Percentiles rank a stretch among this genome's conserved stretches.
Conservation (phyloP, 2,329 filamentous ascomycete species). For the Penicillium sumatraense region DNA sequence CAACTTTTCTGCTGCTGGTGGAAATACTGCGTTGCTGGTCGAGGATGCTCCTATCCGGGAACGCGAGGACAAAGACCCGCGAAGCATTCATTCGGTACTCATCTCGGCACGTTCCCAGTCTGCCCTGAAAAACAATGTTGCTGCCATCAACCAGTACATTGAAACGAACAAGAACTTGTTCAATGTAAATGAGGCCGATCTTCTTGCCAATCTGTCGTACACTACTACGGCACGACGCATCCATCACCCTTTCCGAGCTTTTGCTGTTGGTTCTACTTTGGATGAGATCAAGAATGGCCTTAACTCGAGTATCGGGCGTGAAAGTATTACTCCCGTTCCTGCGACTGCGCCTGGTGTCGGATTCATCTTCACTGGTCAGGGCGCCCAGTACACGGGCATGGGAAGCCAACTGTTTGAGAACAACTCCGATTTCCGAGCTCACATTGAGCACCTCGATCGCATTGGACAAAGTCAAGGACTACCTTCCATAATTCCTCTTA, state of each 20-base stretch:
- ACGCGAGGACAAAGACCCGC: conserved; percentile 50
- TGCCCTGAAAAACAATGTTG: conserved; percentile 59
- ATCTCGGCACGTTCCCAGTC: conserved; percentile 60
- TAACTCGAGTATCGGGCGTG: conserved; percentile 21
- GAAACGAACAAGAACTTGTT: conserved; percentile 51
- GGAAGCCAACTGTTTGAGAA: conserved; percentile 29
- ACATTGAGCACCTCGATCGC: conserved; percentile 37
- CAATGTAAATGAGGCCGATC: conserved; percentile 40
- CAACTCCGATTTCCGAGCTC: conserved; percentile 33
- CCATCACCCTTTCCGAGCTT: conserved; percentile 44
- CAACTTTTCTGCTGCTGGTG: conserved; percentile 73
- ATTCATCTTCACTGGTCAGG: conserved; percentile 45
- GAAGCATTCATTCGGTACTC: conserved; percentile 62
- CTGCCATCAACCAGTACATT: conserved; percentile 60
- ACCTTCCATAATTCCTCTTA: conserved; percentile 31
- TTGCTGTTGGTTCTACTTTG: conserved; percentile 28
- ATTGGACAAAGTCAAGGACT: conserved; percentile 35
- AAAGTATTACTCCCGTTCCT: conserved; percentile 24
- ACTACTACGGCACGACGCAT: conserved; percentile 65
- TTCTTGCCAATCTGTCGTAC: conserved; percentile 65
- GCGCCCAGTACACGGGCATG: conserved; percentile 42
- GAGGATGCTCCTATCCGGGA: conserved; percentile 57
- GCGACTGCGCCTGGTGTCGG: conserved; percentile 25
- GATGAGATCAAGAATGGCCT: conserved; percentile 22
- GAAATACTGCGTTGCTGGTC: conserved; percentile 70